These are phyloP conservation scores for Cyberlindnera euphorbiae DNA, from an alignment of 805 yeast genomes.

Conservation along the genomic window DNA sequence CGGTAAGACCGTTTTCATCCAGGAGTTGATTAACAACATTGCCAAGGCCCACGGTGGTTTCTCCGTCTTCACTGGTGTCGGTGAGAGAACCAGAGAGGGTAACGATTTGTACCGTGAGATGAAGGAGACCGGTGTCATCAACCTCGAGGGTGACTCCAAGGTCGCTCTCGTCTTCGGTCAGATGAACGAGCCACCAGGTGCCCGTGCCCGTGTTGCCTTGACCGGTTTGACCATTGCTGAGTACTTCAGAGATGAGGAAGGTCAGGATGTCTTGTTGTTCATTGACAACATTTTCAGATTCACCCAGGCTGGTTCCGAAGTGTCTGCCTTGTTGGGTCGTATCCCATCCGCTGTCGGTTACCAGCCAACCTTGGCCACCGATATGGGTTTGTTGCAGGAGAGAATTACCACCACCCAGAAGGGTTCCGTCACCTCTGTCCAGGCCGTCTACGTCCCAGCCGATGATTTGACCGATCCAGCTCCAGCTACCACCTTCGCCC, in stretches of 20 bases:
- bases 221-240: constrained; percentile 99
- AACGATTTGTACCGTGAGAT: constrained; percentile 99
- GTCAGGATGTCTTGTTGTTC: constrained; percentile 99
- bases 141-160: constrained; percentile 99
- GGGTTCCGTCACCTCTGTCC: constrained; percentile 99
- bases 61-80: constrained; percentile 99
- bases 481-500: constrained; percentile 99
- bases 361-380: constrained; percentile 99
- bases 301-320: constrained; percentile 99
- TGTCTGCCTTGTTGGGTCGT: constrained; percentile 99
- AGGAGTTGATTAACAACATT: constrained; percentile 98
- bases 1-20: constrained; percentile 99
- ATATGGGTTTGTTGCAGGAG: constrained; percentile 99
- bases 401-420: constrained; percentile 99
- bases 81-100: constrained; percentile 99
- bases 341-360: constrained; percentile 99
- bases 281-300: constrained; percentile 99
- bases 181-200: constrained; percentile 99
- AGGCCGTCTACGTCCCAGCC: constrained; percentile 99
- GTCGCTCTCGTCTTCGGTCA: constrained; percentile 99
- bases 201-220: constrained; percentile 99
- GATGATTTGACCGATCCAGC: constrained; percentile 99
- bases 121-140: constrained; percentile 99
- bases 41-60: constrained; percentile 99
- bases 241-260: constrained; percentile 99